phyloP scores from a whole-genome alignment of 441 rosid species.

The Gossypium schwendimanii region DNA sequence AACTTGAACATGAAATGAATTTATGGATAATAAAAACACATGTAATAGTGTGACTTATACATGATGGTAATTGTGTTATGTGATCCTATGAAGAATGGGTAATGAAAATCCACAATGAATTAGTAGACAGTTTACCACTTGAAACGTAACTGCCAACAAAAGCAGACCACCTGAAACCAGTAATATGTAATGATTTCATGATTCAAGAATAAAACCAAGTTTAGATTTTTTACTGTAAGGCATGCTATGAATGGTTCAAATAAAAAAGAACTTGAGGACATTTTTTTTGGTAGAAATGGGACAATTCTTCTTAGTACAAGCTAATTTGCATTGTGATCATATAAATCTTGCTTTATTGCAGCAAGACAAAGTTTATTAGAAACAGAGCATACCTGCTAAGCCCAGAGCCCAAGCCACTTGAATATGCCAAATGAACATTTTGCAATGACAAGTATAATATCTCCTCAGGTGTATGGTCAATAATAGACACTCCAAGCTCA shows the following conservation, averaged over 20 bases:
- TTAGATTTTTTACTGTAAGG: conserved; percentile 3
- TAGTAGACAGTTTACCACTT: background rate
- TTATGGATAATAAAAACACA: background rate
- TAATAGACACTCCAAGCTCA: conserved; percentile 84
- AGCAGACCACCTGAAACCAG: background rate
- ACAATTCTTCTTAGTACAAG: background rate
- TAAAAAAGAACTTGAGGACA: background rate
- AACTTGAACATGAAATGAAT: background rate
- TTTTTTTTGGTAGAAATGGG: background rate
- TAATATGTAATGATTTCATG: background rate
- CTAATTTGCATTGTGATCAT: background rate
- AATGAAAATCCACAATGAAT: background rate
- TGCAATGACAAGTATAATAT: conserved; percentile 79
- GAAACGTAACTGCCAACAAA: background rate
- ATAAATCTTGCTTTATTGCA: background rate
- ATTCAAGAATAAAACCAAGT: background rate
- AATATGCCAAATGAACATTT: conserved; percentile 76
- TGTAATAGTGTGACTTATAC: background rate
- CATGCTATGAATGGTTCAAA: background rate
- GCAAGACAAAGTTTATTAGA: conserved; percentile 10
- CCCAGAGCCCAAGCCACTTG: conserved; percentile 90
- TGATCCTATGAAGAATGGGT: background rate
- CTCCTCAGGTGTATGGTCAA: conserved; percentile 97
- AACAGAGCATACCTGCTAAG: conserved; percentile 59
- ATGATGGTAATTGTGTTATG: background rate